These are phyloP conservation scores for Ganoderma sinense DNA, from an alignment of 1,284 basidiomycete genomes.

Conservation along the genomic window DNA sequence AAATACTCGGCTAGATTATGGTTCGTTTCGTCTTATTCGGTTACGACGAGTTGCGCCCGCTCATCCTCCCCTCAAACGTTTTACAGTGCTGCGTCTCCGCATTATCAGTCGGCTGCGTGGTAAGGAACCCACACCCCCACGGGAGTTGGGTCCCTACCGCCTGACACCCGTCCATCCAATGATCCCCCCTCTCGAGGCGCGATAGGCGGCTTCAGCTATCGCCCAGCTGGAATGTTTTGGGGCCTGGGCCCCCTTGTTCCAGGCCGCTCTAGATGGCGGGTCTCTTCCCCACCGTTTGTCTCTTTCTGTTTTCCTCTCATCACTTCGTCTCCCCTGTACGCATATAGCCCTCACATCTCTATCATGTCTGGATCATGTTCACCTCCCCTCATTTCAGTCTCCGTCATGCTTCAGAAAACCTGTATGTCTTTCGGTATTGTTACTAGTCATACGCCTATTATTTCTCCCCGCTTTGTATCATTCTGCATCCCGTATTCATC, in stretches of 20 bases:
- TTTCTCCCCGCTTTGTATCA: not conserved
- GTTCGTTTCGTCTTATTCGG: constrained; percentile 42
- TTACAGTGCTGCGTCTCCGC: constrained; percentile 60
- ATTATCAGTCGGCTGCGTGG: constrained; percentile 64
- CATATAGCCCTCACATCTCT: not conserved
- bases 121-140: constrained; percentile 55
- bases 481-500: not conserved
- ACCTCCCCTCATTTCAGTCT: not conserved
- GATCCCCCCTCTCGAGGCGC: constrained; percentile 22
- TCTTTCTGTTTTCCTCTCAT: not conserved
- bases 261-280: not conserved
- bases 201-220: constrained; percentile 15
- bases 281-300: not conserved
- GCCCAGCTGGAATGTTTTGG: not conserved
- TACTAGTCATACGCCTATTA: not conserved
- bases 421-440: not conserved
- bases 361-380: not conserved
- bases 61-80: constrained; percentile 3
- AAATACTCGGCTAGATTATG: constrained; percentile 58
- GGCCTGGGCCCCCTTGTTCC: not conserved
- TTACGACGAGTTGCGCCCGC: constrained; percentile 7
- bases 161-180: constrained; percentile 18
- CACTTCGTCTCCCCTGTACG: not conserved
- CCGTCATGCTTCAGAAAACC: not conserved
- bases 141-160: constrained; percentile 30